Percentiles rank a stretch among this genome's conserved stretches.
These are phyloP conservation scores for Sphaerulina vaccinii DNA, from an alignment of 2,329 filamentous ascomycete genomes.

Conservation along the genomic window DNA sequence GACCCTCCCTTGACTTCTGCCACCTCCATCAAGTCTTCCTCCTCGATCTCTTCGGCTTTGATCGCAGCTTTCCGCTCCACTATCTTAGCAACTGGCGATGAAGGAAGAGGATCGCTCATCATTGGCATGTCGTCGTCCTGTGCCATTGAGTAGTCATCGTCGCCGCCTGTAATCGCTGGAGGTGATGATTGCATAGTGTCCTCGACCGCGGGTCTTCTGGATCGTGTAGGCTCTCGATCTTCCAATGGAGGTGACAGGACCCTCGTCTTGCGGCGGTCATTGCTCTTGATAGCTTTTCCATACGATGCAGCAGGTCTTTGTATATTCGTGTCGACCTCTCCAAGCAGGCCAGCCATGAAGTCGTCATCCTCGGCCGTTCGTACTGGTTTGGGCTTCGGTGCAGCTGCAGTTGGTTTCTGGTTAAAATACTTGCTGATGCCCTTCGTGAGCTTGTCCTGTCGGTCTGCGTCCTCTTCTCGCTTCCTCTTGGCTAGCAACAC, in stretches of 20 bases:
- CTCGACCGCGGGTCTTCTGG: constrained; percentile 18
- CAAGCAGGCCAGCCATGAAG: constrained; percentile 81
- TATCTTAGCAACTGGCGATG: constrained; percentile 64
- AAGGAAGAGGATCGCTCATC: constrained; percentile 75
- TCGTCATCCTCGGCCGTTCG: constrained; percentile 72
- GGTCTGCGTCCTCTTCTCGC: constrained; percentile 80
- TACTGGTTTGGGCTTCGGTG: constrained; percentile 69
- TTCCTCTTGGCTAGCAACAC: constrained; percentile 70
- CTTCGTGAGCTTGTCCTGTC: constrained; percentile 81
- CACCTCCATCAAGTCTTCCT: constrained; percentile 82
- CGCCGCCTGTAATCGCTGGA: constrained; percentile 41
- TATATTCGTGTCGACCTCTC: constrained; percentile 79
- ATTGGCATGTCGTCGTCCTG: constrained; percentile 73
- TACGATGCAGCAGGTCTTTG: constrained; percentile 53
- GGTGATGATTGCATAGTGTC: constrained; percentile 22
- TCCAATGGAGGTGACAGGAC: constrained; percentile 72
- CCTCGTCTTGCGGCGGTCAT: constrained; percentile 74
- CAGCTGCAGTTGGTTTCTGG: constrained; percentile 62
- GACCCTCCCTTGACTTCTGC: constrained; percentile 67
- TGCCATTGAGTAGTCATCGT: constrained; percentile 53
- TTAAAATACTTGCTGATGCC: constrained; percentile 95
- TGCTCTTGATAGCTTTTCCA: constrained; percentile 68
- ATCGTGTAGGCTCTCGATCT: constrained; percentile 41
- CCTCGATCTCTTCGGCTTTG: constrained; percentile 66
- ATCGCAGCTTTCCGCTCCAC: constrained; percentile 56